phyloP scores from a whole-genome alignment of 345 rosid genomes.

The Citrus inodora region DNA sequence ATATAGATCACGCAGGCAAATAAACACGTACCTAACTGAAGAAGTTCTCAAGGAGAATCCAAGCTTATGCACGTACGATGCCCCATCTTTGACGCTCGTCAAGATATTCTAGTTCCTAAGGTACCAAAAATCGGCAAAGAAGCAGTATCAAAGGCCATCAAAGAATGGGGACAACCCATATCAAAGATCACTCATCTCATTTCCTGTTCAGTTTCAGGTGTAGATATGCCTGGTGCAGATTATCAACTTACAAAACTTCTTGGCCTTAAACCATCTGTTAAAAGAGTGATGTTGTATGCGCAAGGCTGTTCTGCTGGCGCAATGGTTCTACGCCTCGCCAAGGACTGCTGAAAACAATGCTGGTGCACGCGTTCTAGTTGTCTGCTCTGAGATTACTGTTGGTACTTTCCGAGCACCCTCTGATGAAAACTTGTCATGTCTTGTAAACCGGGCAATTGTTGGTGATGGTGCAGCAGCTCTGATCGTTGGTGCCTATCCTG shows the following conservation, averaged over 20 bases:
- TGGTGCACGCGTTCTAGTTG: constrained; percentile 19
- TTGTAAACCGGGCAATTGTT: constrained; percentile 15
- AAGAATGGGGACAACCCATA: constrained; percentile 3
- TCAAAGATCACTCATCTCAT: constrained; percentile 6
- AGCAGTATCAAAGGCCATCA: constrained; percentile 7
- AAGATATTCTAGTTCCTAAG: constrained; percentile 4
- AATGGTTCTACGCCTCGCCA: constrained; percentile 25
- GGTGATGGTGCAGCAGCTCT: constrained; percentile 28
- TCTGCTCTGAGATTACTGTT: constrained; percentile 26
- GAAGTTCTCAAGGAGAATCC: not conserved
- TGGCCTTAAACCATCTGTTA: not conserved
- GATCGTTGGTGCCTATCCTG: constrained; percentile 27
- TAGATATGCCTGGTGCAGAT: constrained; percentile 10
- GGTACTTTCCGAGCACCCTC: constrained; percentile 22
- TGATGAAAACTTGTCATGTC: constrained; percentile 15
- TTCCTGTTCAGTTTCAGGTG: not conserved
- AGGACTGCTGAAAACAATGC: constrained; percentile 27
- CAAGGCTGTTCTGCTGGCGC: constrained; percentile 8
- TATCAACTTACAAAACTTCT: constrained; percentile 1
- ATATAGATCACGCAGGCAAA: not conserved
- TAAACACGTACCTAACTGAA: not conserved
- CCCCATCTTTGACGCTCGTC: not conserved
- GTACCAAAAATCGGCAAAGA: constrained; percentile 5
- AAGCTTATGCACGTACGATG: not conserved
- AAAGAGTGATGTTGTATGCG: not conserved